Evolutionary conservation across 192 early-diverging fungal genomes (phyloP).

Genomic region (Coemansia sp.): DNA sequence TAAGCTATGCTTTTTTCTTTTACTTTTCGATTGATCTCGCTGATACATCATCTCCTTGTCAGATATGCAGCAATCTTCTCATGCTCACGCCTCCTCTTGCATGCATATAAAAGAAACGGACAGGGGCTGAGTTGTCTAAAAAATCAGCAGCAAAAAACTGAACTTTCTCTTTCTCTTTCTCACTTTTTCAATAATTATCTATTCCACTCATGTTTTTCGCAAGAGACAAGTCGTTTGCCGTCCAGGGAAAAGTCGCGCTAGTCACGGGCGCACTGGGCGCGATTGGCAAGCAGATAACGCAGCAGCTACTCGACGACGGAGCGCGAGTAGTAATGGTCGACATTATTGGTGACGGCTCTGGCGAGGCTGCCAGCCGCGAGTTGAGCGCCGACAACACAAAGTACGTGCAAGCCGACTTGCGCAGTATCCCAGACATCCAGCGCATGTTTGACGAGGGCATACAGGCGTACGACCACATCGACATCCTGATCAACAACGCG

Average conservation of each 20-base stretch:
- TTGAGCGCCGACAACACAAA: neutral
- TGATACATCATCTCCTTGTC: neutral
- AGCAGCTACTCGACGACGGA: constrained; percentile 1
- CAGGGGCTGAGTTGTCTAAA: neutral
- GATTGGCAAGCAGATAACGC: constrained; percentile 16
- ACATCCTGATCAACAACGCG: constrained; percentile 52
- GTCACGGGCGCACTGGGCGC: constrained; percentile 29
- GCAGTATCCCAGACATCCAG: constrained; percentile 12
- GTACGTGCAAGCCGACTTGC: constrained; percentile 17
- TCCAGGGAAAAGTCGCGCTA: constrained; percentile 24
- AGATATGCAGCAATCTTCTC: no score
- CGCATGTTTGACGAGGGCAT: constrained; percentile 16
- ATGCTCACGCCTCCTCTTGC: no score
- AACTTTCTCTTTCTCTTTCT: neutral
- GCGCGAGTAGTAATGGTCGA: constrained; percentile 25
- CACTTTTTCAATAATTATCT: neutral
- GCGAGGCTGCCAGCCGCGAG: constrained; percentile 3
- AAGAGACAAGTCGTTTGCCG: neutral
- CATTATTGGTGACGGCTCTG: constrained; percentile 1
- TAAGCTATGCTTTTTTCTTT: neutral
- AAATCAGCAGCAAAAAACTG: neutral
- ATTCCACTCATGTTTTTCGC: neutral
- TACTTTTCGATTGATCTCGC: neutral
- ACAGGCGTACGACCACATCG: constrained; percentile 26
- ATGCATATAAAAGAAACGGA: no score